phyloP scores from a whole-genome alignment of 768 basidiomycete species.

The Lactifluus rugatus region DNA sequence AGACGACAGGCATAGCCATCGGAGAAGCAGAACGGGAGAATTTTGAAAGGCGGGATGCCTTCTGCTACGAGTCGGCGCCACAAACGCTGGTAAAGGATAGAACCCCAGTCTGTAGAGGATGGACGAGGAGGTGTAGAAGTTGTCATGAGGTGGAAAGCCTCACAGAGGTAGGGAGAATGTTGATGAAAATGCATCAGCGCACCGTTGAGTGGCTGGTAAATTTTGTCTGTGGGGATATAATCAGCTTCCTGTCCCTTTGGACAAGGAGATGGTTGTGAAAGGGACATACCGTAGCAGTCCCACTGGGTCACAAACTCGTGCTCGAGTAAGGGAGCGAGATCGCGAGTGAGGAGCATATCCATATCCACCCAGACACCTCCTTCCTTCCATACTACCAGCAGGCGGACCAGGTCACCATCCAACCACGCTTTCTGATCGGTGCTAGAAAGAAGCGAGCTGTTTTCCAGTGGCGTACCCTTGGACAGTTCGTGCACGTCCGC shows the following conservation, averaged over 20 bases:
- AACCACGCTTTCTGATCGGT: constrained; percentile 84
- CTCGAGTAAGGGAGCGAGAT: constrained; percentile 77
- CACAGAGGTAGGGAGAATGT: constrained; percentile 93
- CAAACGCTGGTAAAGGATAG: constrained; percentile 82
- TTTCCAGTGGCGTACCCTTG: constrained; percentile 66
- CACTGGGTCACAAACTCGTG: constrained; percentile 97
- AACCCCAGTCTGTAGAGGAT: constrained; percentile 89
- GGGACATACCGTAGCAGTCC: constrained; percentile 86
- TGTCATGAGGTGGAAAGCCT: constrained; percentile 77
- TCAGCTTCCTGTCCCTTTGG: neutral
- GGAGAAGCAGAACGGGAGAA: constrained; percentile 92
- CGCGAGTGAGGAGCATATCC: constrained; percentile 87
- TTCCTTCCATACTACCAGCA: constrained; percentile 79
- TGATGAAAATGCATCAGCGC: constrained; percentile 89
- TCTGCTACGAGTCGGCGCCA: constrained; percentile 74
- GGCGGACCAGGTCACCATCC: constrained; percentile 85
- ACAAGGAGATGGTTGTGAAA: neutral
- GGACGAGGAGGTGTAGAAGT: constrained; percentile 60
- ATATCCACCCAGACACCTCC: constrained; percentile 98
- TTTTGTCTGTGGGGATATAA: constrained; percentile 8
- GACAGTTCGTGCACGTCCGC: constrained; percentile 64
- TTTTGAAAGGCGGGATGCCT: constrained; percentile 73
- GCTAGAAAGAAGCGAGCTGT: constrained; percentile 44
- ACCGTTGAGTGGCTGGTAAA: constrained; percentile 52
- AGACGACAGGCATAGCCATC: constrained; percentile 87